Conservation (phyloP, 768 basidiomycete genomes). For the Leccinum aurantiacum region DNA sequence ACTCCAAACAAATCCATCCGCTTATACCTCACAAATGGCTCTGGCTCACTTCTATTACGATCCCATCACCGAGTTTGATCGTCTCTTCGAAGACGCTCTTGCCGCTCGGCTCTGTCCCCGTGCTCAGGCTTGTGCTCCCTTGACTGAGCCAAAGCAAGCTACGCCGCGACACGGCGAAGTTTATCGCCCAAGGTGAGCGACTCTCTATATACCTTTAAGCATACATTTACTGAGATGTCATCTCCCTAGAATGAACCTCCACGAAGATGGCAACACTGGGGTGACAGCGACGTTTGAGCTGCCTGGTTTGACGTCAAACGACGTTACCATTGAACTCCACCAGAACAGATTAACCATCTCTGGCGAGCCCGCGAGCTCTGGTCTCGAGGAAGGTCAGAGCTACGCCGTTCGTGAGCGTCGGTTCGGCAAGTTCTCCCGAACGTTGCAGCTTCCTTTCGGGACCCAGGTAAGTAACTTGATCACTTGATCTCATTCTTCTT, state of each 20-base stretch:
- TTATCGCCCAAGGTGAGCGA: constrained; percentile 25
- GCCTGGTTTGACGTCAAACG: constrained; percentile 52
- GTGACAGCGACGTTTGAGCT: constrained; percentile 55
- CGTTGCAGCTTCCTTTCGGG: background rate
- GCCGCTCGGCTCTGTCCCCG: constrained; percentile 13
- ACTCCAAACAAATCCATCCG: background rate
- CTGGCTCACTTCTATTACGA: constrained; percentile 5
- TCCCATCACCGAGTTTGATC: constrained; percentile 4
- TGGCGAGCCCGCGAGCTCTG: constrained; percentile 38
- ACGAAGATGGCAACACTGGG: constrained; percentile 41
- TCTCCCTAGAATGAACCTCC: constrained; percentile 43
- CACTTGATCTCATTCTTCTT: background rate
- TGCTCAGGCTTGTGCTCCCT: background rate
- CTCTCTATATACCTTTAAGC: rapidly evolving
- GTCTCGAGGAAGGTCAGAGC: constrained; percentile 35
- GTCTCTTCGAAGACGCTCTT: constrained; percentile 24
- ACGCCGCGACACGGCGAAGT: background rate
- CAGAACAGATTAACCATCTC: constrained; percentile 48
- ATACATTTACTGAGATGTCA: background rate
- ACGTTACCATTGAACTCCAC: constrained; percentile 47
- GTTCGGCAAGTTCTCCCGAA: background rate
- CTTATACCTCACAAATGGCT: constrained; percentile 2
- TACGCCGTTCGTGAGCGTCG: constrained; percentile 31
- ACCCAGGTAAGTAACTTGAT: background rate
- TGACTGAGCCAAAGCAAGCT: background rate